Percentiles rank a stretch among this genome's conserved stretches.
These are phyloP conservation scores for Termitomyces sp. DNA, from an alignment of 768 basidiomycete species.

Conservation along the genomic window DNA sequence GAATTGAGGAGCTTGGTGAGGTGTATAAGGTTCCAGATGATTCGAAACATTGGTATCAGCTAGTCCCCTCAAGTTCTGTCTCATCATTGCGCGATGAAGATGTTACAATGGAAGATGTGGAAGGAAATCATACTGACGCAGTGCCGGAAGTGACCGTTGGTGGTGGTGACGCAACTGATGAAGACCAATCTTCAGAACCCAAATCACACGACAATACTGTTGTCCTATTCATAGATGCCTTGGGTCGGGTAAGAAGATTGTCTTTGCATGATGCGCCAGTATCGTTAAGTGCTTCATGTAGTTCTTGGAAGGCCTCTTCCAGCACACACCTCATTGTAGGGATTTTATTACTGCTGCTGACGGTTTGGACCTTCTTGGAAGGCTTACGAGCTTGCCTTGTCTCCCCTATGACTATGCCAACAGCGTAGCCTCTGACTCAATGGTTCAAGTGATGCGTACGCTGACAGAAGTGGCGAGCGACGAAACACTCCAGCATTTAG, in stretches of 20 bases:
- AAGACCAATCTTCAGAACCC: slow-evolving; percentile 21
- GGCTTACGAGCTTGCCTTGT: slow-evolving; percentile 77
- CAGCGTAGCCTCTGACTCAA: slow-evolving; percentile 78
- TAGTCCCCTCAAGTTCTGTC: slow-evolving; percentile 28
- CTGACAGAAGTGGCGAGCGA: slow-evolving; percentile 83
- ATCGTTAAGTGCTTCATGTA: slow-evolving; percentile 23
- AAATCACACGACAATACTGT: slow-evolving; percentile 71
- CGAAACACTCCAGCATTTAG: slow-evolving; percentile 67
- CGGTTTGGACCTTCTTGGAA: slow-evolving; percentile 68
- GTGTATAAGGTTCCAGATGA: slow-evolving; percentile 50
- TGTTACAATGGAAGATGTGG: slow-evolving; percentile 46
- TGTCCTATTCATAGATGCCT: slow-evolving; percentile 73
- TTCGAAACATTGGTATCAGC: slow-evolving; percentile 62
- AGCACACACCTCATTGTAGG: slow-evolving; percentile 82
- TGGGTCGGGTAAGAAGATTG: slow-evolving; percentile 57
- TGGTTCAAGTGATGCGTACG: slow-evolving; percentile 84
- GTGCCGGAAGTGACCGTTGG: slow-evolving; percentile 10
- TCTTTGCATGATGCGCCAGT: background rate
- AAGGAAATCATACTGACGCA: slow-evolving; percentile 14
- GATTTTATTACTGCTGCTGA: slow-evolving; percentile 80
- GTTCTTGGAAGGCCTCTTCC: slow-evolving; percentile 95
- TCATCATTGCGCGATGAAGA: slow-evolving; percentile 26
- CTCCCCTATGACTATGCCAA: slow-evolving; percentile 86
- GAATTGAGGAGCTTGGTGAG: slow-evolving; percentile 71
- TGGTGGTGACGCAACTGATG: slow-evolving; percentile 17